A percentile compares a stretch with the other conserved stretches of the same genome.
Conservation (phyloP, 768 basidiomycete genomes). For the Tephrocybe sp. region DNA sequence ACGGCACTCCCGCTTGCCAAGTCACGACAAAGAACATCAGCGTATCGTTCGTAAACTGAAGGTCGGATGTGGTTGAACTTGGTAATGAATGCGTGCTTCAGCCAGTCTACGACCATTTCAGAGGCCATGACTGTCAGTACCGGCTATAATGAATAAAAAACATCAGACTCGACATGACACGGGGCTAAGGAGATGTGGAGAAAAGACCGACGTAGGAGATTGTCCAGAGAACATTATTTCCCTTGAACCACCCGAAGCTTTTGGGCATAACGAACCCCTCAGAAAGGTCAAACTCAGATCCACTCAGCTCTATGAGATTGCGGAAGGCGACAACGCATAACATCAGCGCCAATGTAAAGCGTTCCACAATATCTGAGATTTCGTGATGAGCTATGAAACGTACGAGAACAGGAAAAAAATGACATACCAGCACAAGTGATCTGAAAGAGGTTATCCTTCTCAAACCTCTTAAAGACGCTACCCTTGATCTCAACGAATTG, state of each 20-base stretch:
- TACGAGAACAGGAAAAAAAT: neutral
- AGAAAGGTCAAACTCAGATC: constrained; percentile 80
- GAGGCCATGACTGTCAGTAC: constrained; percentile 87
- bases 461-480: constrained; percentile 98
- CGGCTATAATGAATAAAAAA: too few relatives aligned
- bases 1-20: constrained; percentile 76
- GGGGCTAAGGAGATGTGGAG: neutral
- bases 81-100: constrained; percentile 98
- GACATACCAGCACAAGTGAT: constrained; percentile 92
- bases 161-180: too few relatives aligned
- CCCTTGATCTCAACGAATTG: constrained; percentile 99
- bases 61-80: constrained; percentile 99
- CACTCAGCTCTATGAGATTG: constrained; percentile 91
- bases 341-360: constrained; percentile 92
- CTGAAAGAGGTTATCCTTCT: constrained; percentile 98
- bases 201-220: constrained; percentile 76
- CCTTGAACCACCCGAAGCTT: constrained; percentile 82
- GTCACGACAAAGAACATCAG: constrained; percentile 93
- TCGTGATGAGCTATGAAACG: neutral
- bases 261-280: constrained; percentile 73
- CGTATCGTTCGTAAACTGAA: constrained; percentile 91
- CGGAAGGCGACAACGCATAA: constrained; percentile 87
- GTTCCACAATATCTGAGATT: constrained; percentile 91
- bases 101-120: constrained; percentile 95
- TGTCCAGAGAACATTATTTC: constrained; percentile 78